Base-by-base conservation (phyloP, 2,329 filamentous ascomycete genomes). In the Fusarium liriodendri region DNA sequence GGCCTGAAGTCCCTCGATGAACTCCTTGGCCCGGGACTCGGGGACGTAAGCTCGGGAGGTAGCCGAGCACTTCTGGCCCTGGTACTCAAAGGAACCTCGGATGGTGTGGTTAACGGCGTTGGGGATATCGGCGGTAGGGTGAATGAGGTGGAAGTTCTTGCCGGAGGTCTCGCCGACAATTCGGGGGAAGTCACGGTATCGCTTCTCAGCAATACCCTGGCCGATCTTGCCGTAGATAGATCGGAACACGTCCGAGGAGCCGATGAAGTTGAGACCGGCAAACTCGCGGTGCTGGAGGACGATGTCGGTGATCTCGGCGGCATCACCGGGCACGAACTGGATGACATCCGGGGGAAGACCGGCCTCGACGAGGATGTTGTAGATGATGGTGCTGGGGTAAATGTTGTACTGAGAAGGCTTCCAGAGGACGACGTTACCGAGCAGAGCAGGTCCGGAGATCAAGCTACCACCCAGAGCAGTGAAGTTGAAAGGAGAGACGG, bases 371-470 rank as follows among this genome's bases (percentile, higher is more conserved):
- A 98, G 89, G 81, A 98, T 97, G 81, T 95, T 89, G 87, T 98
- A 95, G 42, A 98, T 87, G 63, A 98, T 87, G 90, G 93, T 97
- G 86, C 95, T 97, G 72, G 94, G 94, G 18, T 93, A 92, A 65
- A 98, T 93, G 54, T 95, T 94, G 20, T 88, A 92, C 75, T 95
- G 94, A 7, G 94, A 97, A 13, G 95, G 95, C 88, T 98, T 98
- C 95, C 95, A 98, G 57, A 98, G 85, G 3, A 98, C 95, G 1
- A 98, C 96, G 82, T 98, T 98, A 63, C 95, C 95, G 88, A 98
- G 91, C 62, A 98, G 86, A 1, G 95, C 95, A 9, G 96, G 95
- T 1, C 94, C 92, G 32, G 91, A 93, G 18, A 93, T 90, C 47
- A 98, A 86, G 84, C 97, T 98, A 58, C 92, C 95, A 13, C 92